Evolutionary conservation across 805 yeast species (phyloP), one percentile per base, ranked within the genome.

Genomic region (Suhomyces sp.): DNA sequence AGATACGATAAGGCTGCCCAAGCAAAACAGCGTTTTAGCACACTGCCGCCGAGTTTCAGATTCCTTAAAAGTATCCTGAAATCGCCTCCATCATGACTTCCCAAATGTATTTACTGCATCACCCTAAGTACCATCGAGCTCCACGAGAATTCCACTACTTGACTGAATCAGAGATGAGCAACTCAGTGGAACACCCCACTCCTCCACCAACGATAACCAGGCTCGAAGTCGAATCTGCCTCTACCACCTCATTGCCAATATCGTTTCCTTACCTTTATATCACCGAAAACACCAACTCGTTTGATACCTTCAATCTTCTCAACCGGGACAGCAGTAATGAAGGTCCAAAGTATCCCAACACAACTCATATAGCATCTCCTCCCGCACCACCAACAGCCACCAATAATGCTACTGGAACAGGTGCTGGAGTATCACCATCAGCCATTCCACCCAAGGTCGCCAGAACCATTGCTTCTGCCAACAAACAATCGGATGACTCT

Each of bases 221-320:
- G 17, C 35, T 53, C 17, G 61, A 53, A 34, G 54, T 51, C 19
- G 53, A 52, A 26, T 45, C 58, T 4, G 35, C 51, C 2, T 59
- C 64, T 4, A 44, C 58, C 7, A 41, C 51, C 4, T 58, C 65
- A 4, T 15, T 54, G 2, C 61, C 65, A 0, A 43, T 56, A 12
- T 57, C 63, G 9, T 48, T 53, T 31, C 65, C 63, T 2, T 51
- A 54, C 39, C 46, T 47, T 27, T 53, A 54, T 35, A 40, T 50
- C 15, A 46, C 49, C 28, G 49, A 43, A 22, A 35, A 44, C 15
- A 35, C 43, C 33, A 47, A 47, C 30, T 50, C 59, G 4, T 43
- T 56, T 23, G 65, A 59, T 28, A 56, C 64, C 1, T 44, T 58
- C 31, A 45, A 51, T 33, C 19, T 61, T 19, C 40, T 56, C 10